Evolutionary conservation across 768 basidiomycete genomes (phyloP).

Genomic region (Tricholoma sp.): DNA sequence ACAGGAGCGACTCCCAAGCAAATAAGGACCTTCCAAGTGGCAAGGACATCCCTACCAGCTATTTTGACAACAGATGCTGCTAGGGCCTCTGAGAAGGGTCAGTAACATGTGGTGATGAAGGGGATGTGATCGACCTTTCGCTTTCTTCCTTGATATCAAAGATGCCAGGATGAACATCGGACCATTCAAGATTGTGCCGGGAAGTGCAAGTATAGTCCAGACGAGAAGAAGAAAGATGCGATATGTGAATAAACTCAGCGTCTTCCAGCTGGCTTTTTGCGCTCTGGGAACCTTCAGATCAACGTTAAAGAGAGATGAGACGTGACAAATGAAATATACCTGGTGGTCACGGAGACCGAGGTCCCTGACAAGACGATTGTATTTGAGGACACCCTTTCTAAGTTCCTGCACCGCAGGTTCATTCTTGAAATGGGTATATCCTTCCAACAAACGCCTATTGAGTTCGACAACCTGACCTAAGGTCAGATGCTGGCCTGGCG

Average conservation of each 20-base stretch:
- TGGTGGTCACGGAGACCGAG: conserved; percentile 94
- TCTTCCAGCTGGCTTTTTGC: conserved; percentile 82
- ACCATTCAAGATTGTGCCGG: conserved; percentile 86
- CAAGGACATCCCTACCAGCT: conserved; percentile 93
- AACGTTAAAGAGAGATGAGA: conserved; percentile 3
- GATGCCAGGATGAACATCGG: conserved; percentile 93
- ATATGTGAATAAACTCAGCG: conserved; percentile 77
- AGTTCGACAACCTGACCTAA: conserved; percentile 95
- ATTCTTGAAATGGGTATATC: conserved; percentile 88
- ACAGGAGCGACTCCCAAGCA: conserved; percentile 88
- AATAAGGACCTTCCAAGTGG: conserved; percentile 96
- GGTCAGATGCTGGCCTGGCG: conserved; percentile 90
- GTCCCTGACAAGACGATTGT: conserved; percentile 84
- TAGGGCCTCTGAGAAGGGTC: conserved; percentile 68
- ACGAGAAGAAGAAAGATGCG: conserved; percentile 69
- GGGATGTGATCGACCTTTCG: conserved; percentile 54
- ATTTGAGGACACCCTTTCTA: conserved; percentile 75
- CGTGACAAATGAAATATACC: conserved; percentile 31
- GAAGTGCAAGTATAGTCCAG: conserved; percentile 84
- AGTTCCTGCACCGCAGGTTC: conserved; percentile 85
- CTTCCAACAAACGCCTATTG: conserved; percentile 88
- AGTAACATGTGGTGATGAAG: neutral
- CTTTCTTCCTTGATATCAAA: conserved; percentile 82
- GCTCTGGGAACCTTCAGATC: conserved; percentile 73
- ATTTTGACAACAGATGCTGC: conserved; percentile 95